Base-by-base conservation (phyloP, 1,284 basidiomycete genomes). In the Chiua sp. region DNA sequence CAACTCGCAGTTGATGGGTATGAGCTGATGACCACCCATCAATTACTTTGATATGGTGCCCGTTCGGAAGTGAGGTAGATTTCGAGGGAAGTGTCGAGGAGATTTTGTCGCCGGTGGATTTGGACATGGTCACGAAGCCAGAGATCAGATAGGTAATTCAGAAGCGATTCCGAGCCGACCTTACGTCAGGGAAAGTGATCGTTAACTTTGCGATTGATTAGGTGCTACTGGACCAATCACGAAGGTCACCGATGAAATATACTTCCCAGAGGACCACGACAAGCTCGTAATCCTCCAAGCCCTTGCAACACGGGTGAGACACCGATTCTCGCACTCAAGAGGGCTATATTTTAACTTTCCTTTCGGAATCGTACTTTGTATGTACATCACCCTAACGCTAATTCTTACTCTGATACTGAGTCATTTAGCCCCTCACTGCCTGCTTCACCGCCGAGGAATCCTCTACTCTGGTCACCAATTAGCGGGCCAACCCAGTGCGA, bases 41-140 rank as follows among this genome's bases (percentile, higher is more conserved):
- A 88, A 88, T 70, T 93, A 92, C 70, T 83, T 93, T 39, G 91
- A 92, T 65, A 80, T 90, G 58, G 87, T 87, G 1, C 67, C 67
- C 8, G 78, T 81, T n/a, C 77, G 75, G 32, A 85, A 83, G 79
- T 15, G 90, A 94, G 64, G 76, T 76, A 5, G 91, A 94, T 54
- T 80, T 97, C 18, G 91, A 94, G 62, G 78, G 77, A 12, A 86
- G 86, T 6, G 89, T 96, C 5, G 81, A 89, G 59, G 82, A 87
- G 35, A 83, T 96, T 47, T 80, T 97, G 58, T 82, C 82, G 22
- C 78, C 80, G 26, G 93, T 93, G 0, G 94, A 98, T 76, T 80
- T 98, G 56, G 94, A 94, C 70, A 87, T 87, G 23, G 84, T 97
- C 59, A 97, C 95, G 53, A 98, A 98, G 80, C 88, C 94, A 66